Evolutionary conservation across 805 yeast genomes (phyloP).

Genomic region (Candida nanaspora): DNA sequence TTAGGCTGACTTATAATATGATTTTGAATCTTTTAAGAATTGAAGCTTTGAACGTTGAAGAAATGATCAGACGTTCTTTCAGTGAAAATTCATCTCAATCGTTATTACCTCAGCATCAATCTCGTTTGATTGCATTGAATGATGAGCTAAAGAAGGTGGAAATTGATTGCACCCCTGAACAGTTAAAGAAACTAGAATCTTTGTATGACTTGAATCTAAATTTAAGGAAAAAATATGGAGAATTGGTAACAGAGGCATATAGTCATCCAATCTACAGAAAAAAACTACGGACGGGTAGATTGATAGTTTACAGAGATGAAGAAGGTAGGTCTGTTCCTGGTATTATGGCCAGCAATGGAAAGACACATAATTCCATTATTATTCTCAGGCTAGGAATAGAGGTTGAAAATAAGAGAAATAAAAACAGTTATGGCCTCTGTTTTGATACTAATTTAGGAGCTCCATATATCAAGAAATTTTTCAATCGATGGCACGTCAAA

Average conservation of each 20-base stretch:
- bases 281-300: slow-evolving; percentile 45
- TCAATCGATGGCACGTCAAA: slow-evolving; percentile 24
- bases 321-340: slow-evolving; percentile 40
- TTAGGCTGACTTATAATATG: slow-evolving; percentile 93
- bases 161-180: slow-evolving; percentile 26
- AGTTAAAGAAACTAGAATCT: slow-evolving; percentile 35
- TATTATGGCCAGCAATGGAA: slow-evolving; percentile 40
- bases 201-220: slow-evolving; percentile 38
- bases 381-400: neutral
- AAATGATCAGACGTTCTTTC: slow-evolving; percentile 94
- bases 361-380: neutral
- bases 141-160: slow-evolving; percentile 28
- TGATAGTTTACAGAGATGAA: slow-evolving; percentile 50
- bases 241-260: slow-evolving; percentile 41
- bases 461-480: slow-evolving; percentile 27
- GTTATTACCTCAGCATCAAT: slow-evolving; percentile 78
- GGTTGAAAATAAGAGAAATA: no score
- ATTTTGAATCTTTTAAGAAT: slow-evolving; percentile 84
- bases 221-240: slow-evolving; percentile 36
- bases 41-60: slow-evolving; percentile 94
- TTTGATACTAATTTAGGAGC: slow-evolving; percentile 12
- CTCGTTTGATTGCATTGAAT: slow-evolving; percentile 48
- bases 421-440: neutral
- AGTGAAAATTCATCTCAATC: slow-evolving; percentile 86
- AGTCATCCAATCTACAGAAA: slow-evolving; percentile 41